Base-by-base conservation (phyloP, 192 early-diverging fungal genomes). In the Entomortierella lignicola region DNA sequence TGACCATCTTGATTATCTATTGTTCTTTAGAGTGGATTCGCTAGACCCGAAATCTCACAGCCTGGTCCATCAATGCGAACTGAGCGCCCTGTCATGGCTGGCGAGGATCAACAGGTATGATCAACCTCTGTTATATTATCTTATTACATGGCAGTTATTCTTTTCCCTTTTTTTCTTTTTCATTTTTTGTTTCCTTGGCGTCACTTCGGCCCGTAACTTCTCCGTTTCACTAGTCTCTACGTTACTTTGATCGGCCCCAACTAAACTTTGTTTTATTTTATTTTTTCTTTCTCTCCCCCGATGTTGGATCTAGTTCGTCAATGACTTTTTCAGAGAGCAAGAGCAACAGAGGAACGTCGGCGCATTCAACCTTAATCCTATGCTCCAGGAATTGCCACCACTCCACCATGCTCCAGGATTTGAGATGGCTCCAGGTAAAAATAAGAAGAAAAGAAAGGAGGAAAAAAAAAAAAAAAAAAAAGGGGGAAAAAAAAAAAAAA, bases 41-140 rank as follows among this genome's bases (percentile, higher is more conserved):
- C n/a, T n/a, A 37, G 21, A 7, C 51, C 65, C 41, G 75, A 64
- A 20, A 44, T 67, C 18, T 32, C 67, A 15, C 43, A 54, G 21
- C 12, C 66, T 5, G 75, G 75, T 13, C 75, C 62, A 13, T 70
- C 66, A 4, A 70, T 69, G 66, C 39, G 66, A 20, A 69, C 67
- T 41, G 63, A 67, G 8, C 75, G 75, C 7, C 67, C 60, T 10
- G 63, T 27, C 21, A 66, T 70, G 66, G 67, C 62, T 15, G 63
- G 54, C n/a, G 75, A 79, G 13, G 74, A 77, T 63, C 74, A 77
- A 37, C 66, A 69, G 74, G 74, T 77, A 68, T 56, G 55, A 54
- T 57, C 34, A 50, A 50, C 15, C 8, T 43, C 17, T 43, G 42
- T 43, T 43, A 43, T 43, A 12, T 43, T 43, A 43, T 43, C 17